Percentiles rank a stretch among this genome's conserved stretches.
These are phyloP conservation scores for Pichia sp. DNA, from an alignment of 1,139 yeast species.

Conservation along the genomic window DNA sequence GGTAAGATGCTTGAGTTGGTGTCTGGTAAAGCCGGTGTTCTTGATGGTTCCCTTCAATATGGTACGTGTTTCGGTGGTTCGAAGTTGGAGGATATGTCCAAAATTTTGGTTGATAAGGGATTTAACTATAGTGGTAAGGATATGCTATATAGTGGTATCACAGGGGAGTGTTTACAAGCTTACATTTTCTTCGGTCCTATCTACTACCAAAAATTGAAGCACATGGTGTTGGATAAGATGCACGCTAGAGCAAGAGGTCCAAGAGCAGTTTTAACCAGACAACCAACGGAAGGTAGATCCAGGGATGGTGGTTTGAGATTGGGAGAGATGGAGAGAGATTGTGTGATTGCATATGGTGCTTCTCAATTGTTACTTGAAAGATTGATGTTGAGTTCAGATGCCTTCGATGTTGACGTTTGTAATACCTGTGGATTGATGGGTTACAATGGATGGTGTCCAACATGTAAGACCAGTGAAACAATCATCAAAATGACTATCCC, in stretches of 20 bases:
- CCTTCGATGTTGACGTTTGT: constrained; percentile 95
- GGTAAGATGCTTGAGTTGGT: constrained; percentile 97
- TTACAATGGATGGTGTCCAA: constrained; percentile 93
- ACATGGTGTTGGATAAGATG: constrained; percentile 98
- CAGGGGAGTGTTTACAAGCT: constrained; percentile 96
- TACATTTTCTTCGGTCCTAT: constrained; percentile 98
- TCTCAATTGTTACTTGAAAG: constrained; percentile 90
- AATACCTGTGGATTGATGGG: constrained; percentile 98
- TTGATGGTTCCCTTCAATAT: constrained; percentile 85
- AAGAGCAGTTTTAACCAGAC: constrained; percentile 94
- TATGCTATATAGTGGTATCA: constrained; percentile 96
- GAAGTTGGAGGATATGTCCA: constrained; percentile 91
- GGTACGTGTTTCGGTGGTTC: constrained; percentile 99
- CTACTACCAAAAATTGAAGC: constrained; percentile 95
- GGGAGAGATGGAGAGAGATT: constrained; percentile 99
- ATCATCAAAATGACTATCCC: constrained; percentile 95
- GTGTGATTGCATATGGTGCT: constrained; percentile 99
- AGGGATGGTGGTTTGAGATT: constrained; percentile 98
- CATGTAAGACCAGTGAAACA: constrained; percentile 82
- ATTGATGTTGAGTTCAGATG: constrained; percentile 95
- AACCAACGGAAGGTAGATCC: constrained; percentile 98
- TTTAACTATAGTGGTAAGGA: constrained; percentile 95
- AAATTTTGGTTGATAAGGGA: constrained; percentile 83
- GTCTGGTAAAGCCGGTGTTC: constrained; percentile 96
- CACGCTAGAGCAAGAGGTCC: constrained; percentile 99